Base-by-base conservation (phyloP, 768 basidiomycete species). In the Leccinum barrowsii region DNA sequence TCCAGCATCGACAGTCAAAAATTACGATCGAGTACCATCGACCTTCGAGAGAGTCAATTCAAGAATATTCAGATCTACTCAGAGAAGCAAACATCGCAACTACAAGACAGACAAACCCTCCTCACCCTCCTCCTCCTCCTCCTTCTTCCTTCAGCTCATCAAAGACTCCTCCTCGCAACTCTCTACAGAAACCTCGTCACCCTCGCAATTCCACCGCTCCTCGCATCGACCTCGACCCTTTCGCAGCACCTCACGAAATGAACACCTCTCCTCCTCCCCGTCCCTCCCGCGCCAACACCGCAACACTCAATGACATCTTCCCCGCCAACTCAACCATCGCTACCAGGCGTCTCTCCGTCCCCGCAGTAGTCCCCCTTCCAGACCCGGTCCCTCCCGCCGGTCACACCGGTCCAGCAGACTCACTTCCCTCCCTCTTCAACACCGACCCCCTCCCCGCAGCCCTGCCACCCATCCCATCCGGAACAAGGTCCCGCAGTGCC, bases 251-350 rank as follows among this genome's bases (percentile, higher is more conserved):
- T 52, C 4, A 19, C 11, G 19, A 44, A 11, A 77, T 60, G 50
- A 67, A 80, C 3, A 74, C 47, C 0, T 46, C 84, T 0, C 85
- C 90, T 2, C 91, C 91, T 8, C 85, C 87, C 2, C 82, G 92
- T 47, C 92, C 92, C 0, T 91, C 90, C 49, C 82, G 92, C 57
- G 88, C 87, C 59, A 94, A 94, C 72, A 94, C 92, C 4, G 88
- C 86, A 34, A 92, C 80, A 55, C 79, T 93, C 51, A 85, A 81
- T 73, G 91, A 94, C 74, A 75, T 92, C 66, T 87, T 86, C 70
- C 76, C 83, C 5, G 54, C 73, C 7, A 75, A 76, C 55, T 63
- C 72, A 49, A 63, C 74, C 51, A 67, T 80, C 42, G 74, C 80
- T 5, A 65, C 77, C 21, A 82, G 81, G 50, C 81, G 84, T 54